These are phyloP conservation scores for Chaetoscypha palmicola DNA, from an alignment of 2,329 filamentous ascomycete genomes.

Conservation along the genomic window DNA sequence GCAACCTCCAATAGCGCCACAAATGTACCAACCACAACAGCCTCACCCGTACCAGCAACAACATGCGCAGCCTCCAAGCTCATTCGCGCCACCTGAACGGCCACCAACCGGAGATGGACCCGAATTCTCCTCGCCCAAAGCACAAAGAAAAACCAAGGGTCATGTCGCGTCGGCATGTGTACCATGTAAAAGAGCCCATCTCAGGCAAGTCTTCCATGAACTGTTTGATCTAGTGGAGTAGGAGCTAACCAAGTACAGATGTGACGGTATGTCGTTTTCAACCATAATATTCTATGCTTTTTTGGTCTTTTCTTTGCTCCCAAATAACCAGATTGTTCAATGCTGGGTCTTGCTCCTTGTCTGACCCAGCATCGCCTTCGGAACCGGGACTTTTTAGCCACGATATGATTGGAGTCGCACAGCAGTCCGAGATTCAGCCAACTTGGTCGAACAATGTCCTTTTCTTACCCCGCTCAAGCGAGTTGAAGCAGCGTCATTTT, in stretches of 20 bases:
- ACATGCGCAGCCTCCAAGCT: slow-evolving; percentile 17
- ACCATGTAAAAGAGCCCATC: slow-evolving; percentile 78
- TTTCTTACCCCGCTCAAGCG: slow-evolving; percentile 20
- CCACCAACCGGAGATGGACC: slow-evolving; percentile 38
- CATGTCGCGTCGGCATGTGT: slow-evolving; percentile 82
- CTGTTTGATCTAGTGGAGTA: slow-evolving; percentile 6
- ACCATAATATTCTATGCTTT: slow-evolving; percentile 2
- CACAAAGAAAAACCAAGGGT: slow-evolving; percentile 64
- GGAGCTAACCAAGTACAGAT: slow-evolving; percentile 40
- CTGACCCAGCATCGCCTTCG: slow-evolving; percentile 1
- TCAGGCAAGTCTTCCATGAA: slow-evolving; percentile 42
- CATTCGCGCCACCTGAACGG: slow-evolving; percentile 25
- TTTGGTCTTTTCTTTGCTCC: slow-evolving; percentile 11
- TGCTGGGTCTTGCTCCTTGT: slow-evolving; percentile 9
- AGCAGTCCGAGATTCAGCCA: slow-evolving; percentile 11
- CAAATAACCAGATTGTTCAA: slow-evolving; percentile 5
- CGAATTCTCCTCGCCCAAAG: slow-evolving; percentile 49
- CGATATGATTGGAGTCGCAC: slow-evolving; percentile 11
- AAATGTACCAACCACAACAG: slow-evolving; percentile 20
- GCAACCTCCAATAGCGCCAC: slow-evolving; percentile 16
- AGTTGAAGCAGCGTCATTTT: slow-evolving; percentile 7
- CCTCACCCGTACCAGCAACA: slow-evolving; percentile 19
- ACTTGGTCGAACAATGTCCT: slow-evolving; percentile 7
- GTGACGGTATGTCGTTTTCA: slow-evolving; percentile 52
- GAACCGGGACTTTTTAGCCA: slow-evolving; percentile 10